Evolutionary conservation across 2,329 filamentous ascomycete species (phyloP).

Genomic region (Colletotrichum tabaci): DNA sequence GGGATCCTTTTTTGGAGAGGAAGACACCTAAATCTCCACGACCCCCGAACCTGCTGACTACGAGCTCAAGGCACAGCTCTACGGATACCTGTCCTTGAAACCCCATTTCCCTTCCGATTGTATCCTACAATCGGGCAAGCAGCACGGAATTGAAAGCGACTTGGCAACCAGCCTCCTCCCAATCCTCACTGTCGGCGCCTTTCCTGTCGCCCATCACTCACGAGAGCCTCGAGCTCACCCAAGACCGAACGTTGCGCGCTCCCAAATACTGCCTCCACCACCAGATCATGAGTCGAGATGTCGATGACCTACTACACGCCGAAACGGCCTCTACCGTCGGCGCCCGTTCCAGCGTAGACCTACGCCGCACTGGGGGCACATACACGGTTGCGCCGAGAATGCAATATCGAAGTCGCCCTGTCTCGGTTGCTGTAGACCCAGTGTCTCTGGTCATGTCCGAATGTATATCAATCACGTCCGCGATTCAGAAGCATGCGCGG

Average conservation of each 20-base stretch:
- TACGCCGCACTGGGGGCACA: constrained; percentile 46
- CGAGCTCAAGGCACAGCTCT: constrained; percentile 16
- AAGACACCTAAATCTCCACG: constrained; percentile 33
- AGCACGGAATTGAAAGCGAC: constrained; percentile 1
- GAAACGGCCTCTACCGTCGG: constrained; percentile 29
- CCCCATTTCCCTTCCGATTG: background rate
- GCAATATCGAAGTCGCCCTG: constrained; percentile 72
- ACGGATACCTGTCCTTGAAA: constrained; percentile 7
- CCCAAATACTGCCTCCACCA: constrained; percentile 2
- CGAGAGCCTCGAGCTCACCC: constrained; percentile 11
- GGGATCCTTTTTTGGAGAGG: constrained; percentile 31
- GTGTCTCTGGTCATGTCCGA: constrained; percentile 96
- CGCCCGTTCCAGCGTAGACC: constrained; percentile 28
- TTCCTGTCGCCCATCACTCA: background rate
- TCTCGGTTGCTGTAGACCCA: constrained; percentile 89
- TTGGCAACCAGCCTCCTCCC: constrained; percentile 1
- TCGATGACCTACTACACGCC: constrained; percentile 16
- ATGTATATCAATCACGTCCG: constrained; percentile 98
- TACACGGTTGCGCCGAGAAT: constrained; percentile 58
- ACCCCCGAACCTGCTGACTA: constrained; percentile 9
- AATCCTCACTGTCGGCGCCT: background rate
- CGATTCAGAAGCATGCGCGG: constrained; percentile 96
- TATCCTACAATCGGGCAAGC: background rate
- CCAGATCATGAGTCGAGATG: constrained; percentile 40
- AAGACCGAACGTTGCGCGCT: constrained; percentile 4